Evolutionary conservation across 2,329 filamentous ascomycete genomes (phyloP), one percentile per base, ranked within the genome.

Genomic region (Westerdykella ornata): DNA sequence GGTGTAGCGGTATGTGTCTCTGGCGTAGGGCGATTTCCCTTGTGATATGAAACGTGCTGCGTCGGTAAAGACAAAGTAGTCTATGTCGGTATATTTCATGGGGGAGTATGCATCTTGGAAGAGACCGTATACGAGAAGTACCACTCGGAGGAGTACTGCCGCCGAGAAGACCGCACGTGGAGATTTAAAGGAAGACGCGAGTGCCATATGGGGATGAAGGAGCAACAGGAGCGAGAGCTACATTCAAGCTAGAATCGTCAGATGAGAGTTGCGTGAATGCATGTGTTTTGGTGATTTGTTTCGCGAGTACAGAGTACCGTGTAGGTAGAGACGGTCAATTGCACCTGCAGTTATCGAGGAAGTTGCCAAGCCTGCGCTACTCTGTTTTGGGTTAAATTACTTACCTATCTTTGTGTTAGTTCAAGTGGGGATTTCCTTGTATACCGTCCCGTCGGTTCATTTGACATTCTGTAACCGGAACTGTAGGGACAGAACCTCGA

Each of bases 51-150:
- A 90, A 50, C 85, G 84, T 2, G 92, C 80, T 18, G 92, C 92
- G 65, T 97, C 90, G 37, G 92, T 97, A 73, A 98, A 98, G 65
- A 98, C 92, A 51, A 88, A 81, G 69, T 98, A 98, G 74, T 98
- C 92, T 57, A 98, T 96, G 68, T 98, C 92, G 38, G 92, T 98
- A 72, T 97, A 98, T 70, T 97, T 97, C 60, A 98, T 71, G 12
- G 90, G 82, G 6, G 88, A 94, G 68, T 89, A 76, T 45, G 87
- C 83, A 68, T 98, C 92, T 71, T 98, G 92, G 74, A 86, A 89
- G 46, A 88, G 78, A 44, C 92, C 90, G 65, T 97, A 97, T 57
- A 94, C 63, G 37, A 97, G 77, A 48, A 98, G 81, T 22, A 72
- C 64, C 5, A 79, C 62, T 46, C 92, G 86, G 17, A 98, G 76